Base-by-base conservation (phyloP, 2,329 filamentous ascomycete genomes). In the Emericellopsis cladophorae region DNA sequence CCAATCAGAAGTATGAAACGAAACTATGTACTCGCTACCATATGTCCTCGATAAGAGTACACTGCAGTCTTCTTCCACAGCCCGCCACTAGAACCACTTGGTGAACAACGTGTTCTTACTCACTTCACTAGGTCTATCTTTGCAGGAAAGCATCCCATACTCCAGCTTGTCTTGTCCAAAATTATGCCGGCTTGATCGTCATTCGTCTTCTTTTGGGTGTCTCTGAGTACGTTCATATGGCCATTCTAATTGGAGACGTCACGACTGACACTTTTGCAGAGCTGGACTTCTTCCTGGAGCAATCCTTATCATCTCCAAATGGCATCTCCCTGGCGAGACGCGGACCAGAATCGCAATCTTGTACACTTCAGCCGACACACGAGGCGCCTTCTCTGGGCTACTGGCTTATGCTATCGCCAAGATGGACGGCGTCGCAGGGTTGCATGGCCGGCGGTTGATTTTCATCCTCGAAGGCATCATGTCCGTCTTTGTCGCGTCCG, bases 401-500 rank as follows among this genome's bases (percentile, higher is more conserved):
- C 49, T 70, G 0, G 66, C 66, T 0, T 63, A 57, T 46, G 60
- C 52, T 0, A 68, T 70, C 41, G 56, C 59, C 18, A 61, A 66
- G 41, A 65, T 69, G 64, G 57, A 69, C 31, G 68, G 68, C 1
- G 45, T 60, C 2, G 58, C 61, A 1, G 62, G 64, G 0, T 50
- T 64, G 1, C 53, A 54, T 5, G 65, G 67, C 14, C 71, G 66
- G 67, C 60, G 65, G 41, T 74, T 69, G 48, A 71, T 72, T 23
- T 75, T 75, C 44, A 67, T 75, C 36, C 54, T 74, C 4, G 70
- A 75, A 47, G 71, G 71, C 2, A 45, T 67, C 2, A 43, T 59
- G 1, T 66, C 66, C 5, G 55, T 67, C 0, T 24, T 51, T n/a
- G 48, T 66, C 8, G 59, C 55, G 2, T 36, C 58, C 40, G 44